Base-by-base conservation (phyloP, 306 rosid genomes). In the Clitoria ternatea region DNA sequence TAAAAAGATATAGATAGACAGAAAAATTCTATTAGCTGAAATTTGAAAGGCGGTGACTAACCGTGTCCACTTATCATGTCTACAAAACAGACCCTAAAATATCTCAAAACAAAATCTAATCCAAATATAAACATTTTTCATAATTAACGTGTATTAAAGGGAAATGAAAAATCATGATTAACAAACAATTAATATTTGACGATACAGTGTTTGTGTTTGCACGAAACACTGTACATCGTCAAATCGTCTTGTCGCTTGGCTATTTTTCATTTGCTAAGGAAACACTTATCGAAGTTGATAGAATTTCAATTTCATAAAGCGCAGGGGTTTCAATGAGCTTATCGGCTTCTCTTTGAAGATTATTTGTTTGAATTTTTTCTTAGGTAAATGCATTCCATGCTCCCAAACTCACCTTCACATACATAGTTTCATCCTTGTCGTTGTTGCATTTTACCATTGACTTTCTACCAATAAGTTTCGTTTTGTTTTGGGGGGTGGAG, bases 341-440 rank as follows among this genome's bases (percentile, higher is more conserved):
- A 14, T 66, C 53, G 9, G 29, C 20, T 50, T 20, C 22, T 48
- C 13, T 48, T n/a, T 27, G 35, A 24, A 19, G 24, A 50, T 2
- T 1, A 9, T 37, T 66, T 0, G 2, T 43, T 24, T 52, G 24
- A 36, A 45, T 66, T 43, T 15, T 43, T 43, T 49, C 22, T 17
- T 10, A 52, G 79, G 65, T 73, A 2, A 61, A 19, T 14, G n/a
- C n/a, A n/a, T n/a, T 60, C 40, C 61, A 14, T 71, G 20, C 35
- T 18, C 47, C 55, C 44, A 2, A 22, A 22, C 50, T 33, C 26
- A 4, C 10, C 20, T 26, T 56, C 30, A 1, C 6, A 15, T 18
- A 3, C 50, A 7, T 33, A 47, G 24, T 20, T 42, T 36, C 3
- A 17, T 6, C 1, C 2, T 19, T 48, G 0, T 47, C 12, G 13